Evolutionary conservation across 108 stramenopile genomes (phyloP).

Genomic region (Chaetoceros muelleri): DNA sequence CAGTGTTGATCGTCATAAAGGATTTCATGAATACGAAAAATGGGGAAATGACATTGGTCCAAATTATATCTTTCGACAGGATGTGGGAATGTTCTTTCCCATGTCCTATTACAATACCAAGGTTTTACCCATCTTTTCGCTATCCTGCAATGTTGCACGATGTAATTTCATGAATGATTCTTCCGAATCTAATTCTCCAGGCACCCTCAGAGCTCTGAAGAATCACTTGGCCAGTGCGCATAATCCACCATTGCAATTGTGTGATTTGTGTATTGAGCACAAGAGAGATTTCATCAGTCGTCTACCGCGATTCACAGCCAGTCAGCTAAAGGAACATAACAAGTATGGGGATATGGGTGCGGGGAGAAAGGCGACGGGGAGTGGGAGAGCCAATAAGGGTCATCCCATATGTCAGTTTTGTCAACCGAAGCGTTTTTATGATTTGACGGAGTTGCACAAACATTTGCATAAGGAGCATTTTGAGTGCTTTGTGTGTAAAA

Average conservation of each 20-base stretch:
- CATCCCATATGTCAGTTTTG: conserved; percentile 87
- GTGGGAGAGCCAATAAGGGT: conserved; percentile 50
- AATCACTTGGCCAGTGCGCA: conserved; percentile 65
- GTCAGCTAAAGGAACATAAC: conserved; percentile 55
- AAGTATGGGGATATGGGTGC: conserved; percentile 37
- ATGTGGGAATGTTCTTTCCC: conserved; percentile 75
- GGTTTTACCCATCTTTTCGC: conserved; percentile 50
- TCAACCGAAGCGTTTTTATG: conserved; percentile 33
- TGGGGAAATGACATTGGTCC: conserved; percentile 64
- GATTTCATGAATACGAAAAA: conserved; percentile 44
- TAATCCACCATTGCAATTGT: conserved; percentile 31
- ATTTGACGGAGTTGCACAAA: conserved; percentile 56
- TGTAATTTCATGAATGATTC: conserved; percentile 31
- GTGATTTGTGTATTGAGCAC: conserved; percentile 67
- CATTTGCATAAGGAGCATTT: conserved; percentile 87
- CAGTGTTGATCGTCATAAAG: conserved; percentile 4
- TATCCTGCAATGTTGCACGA: conserved; percentile 31
- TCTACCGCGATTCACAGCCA: conserved; percentile 49
- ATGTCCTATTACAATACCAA: conserved; percentile 33
- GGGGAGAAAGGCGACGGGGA: conserved; percentile 15
- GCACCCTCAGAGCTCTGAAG: conserved; percentile 31
- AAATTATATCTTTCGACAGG: conserved; percentile 39
- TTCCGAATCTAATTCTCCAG: neutral
- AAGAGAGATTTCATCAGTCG: conserved; percentile 69
- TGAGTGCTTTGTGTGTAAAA: conserved; percentile 82